Evolutionary conservation across 2,329 filamentous ascomycete genomes (phyloP).

Genomic region (Mycocentrospora acerina): DNA sequence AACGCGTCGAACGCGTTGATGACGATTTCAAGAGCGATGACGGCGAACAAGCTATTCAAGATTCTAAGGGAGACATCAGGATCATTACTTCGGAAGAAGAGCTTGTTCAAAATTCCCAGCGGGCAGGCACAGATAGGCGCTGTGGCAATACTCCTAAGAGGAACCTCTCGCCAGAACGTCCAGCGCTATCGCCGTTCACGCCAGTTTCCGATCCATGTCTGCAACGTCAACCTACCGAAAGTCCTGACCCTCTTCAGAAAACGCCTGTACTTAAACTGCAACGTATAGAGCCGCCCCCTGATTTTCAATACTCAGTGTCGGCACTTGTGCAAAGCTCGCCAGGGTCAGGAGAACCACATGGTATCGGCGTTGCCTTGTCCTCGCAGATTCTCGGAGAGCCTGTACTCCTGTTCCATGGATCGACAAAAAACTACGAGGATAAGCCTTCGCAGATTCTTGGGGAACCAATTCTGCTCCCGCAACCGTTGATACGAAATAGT

Average conservation of each 20-base stretch:
- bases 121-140: neutral
- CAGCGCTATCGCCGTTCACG: slow-evolving; percentile 24
- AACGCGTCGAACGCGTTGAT: slow-evolving; percentile 24
- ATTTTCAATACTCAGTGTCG: slow-evolving; percentile 3
- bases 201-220: slow-evolving; percentile 6
- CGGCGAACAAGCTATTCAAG: neutral
- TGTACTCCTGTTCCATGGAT: no score
- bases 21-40: slow-evolving; percentile 2
- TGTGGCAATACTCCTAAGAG: slow-evolving; percentile 5
- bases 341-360: slow-evolving; percentile 8
- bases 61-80: neutral
- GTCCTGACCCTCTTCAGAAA: slow-evolving; percentile 33
- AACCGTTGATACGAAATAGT: neutral
- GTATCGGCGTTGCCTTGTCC: slow-evolving; percentile 1
- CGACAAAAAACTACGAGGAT: no score
- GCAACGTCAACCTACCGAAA: slow-evolving; percentile 21
- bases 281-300: neutral
- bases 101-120: neutral
- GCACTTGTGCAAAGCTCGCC: slow-evolving; percentile 5
- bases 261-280: slow-evolving; percentile 12
- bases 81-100: neutral
- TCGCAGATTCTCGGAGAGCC: no score
- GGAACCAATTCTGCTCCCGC: neutral
- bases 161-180: slow-evolving; percentile 8
- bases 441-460: slow-evolving; percentile 5